phyloP scores from a whole-genome alignment of 805 yeast genomes.

The Barnettozyma salicaria region DNA sequence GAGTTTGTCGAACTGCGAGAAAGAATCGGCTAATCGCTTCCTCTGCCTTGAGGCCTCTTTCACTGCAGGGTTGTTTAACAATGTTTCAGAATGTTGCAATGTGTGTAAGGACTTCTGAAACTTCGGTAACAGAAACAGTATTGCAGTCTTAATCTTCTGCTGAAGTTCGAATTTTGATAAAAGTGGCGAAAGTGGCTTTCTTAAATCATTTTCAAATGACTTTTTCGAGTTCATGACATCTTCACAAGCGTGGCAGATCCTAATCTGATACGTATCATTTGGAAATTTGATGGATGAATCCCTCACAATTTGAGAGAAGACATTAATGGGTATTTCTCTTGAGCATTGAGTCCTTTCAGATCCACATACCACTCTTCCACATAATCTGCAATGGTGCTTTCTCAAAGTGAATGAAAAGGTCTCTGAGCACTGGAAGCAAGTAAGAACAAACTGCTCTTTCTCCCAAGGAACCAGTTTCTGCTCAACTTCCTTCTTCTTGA shows the following conservation, averaged over 20 bases:
- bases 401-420: constrained; percentile 53
- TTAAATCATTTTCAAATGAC: constrained; percentile 39
- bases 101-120: constrained; percentile 35
- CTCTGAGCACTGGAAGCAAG: constrained; percentile 60
- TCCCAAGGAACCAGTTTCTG: constrained; percentile 60
- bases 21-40: constrained; percentile 40
- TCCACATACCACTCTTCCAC: constrained; percentile 82
- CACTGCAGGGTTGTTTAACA: constrained; percentile 27
- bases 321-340: constrained; percentile 51
- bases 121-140: constrained; percentile 36
- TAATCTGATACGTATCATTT: constrained; percentile 30
- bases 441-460: constrained; percentile 37
- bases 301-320: constrained; percentile 14
- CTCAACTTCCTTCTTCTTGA: constrained; percentile 36
- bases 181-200: constrained; percentile 30
- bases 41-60: constrained; percentile 37
- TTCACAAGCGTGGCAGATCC: constrained; percentile 72
- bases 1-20: constrained; percentile 44
- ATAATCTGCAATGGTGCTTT: constrained; percentile 87
- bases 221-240: constrained; percentile 50
- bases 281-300: constrained; percentile 22
- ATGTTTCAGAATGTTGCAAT: constrained; percentile 29
- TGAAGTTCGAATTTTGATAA: constrained; percentile 38
- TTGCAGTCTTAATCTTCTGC: constrained; percentile 32
- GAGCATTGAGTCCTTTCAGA: constrained; percentile 61